These are phyloP conservation scores for Cutaneotrichosporon dermatis DNA, from an alignment of 1,284 basidiomycete genomes.

Conservation along the genomic window DNA sequence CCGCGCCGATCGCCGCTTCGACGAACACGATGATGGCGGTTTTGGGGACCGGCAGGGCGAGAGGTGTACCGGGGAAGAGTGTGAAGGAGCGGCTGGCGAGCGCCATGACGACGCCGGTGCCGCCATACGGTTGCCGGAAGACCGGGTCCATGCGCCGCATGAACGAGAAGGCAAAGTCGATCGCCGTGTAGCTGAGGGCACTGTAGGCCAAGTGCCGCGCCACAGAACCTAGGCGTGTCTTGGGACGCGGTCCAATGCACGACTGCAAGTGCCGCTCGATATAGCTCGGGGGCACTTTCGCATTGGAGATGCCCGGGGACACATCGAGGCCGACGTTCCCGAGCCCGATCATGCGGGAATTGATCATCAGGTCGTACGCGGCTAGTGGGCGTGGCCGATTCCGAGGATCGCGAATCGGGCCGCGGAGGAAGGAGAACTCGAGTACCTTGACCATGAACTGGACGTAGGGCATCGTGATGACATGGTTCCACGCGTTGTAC, in stretches of 20 bases:
- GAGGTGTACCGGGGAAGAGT: not conserved
- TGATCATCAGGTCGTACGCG: slow-evolving; percentile 29
- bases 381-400: slow-evolving; percentile 16
- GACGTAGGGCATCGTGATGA: not conserved
- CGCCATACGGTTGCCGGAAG: not conserved
- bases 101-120: not conserved
- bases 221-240: not conserved
- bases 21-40: slow-evolving; percentile 12
- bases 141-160: not conserved
- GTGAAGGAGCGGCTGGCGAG: not conserved
- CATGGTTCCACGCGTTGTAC: slow-evolving; percentile 3
- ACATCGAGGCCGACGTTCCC: slow-evolving; percentile 22
- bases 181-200: too few species aligned
- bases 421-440: slow-evolving; percentile 30
- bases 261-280: not conserved
- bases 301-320: not conserved
- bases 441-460: slow-evolving; percentile 22
- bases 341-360: slow-evolving; percentile 35
- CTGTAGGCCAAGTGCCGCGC: not conserved
- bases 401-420: slow-evolving; percentile 30
- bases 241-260: not conserved
- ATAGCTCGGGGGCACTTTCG: not conserved
- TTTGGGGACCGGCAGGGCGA: slow-evolving; percentile 1
- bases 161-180: not conserved
- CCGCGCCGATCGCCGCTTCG: not conserved